These are phyloP conservation scores for Protomyces arabidopsidicola DNA, from an alignment of 1,139 yeast species.

Conservation along the genomic window DNA sequence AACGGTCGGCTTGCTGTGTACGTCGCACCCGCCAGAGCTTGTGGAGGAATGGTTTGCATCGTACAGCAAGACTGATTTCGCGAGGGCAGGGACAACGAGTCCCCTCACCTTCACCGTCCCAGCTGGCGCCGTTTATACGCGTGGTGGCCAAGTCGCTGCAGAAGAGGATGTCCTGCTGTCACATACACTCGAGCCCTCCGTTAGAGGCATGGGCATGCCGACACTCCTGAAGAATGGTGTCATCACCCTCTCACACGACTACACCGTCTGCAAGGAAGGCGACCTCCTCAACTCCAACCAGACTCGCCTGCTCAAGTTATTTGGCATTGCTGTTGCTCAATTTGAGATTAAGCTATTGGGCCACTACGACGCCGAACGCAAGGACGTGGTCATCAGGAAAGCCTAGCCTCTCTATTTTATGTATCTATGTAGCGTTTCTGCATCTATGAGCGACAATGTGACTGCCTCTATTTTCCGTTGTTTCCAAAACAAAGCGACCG, in stretches of 20 bases:
- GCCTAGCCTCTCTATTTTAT: neutral
- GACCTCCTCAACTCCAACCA: slow-evolving; percentile 82
- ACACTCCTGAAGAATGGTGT: slow-evolving; percentile 87
- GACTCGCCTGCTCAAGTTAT: slow-evolving; percentile 85
- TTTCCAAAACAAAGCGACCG: neutral
- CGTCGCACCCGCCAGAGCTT: slow-evolving; percentile 77
- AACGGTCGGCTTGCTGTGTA: slow-evolving; percentile 79
- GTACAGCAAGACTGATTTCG: slow-evolving; percentile 73
- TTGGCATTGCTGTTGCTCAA: slow-evolving; percentile 90
- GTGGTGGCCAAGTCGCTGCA: slow-evolving; percentile 85
- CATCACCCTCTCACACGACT: slow-evolving; percentile 68
- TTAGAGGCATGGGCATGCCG: slow-evolving; percentile 86
- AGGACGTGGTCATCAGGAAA: slow-evolving; percentile 8
- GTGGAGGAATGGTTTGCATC: slow-evolving; percentile 80
- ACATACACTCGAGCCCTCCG: slow-evolving; percentile 87
- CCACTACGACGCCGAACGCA: slow-evolving; percentile 15
- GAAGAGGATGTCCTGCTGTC: slow-evolving; percentile 97
- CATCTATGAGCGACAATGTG: neutral
- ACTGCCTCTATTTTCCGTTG: neutral
- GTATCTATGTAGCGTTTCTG: neutral
- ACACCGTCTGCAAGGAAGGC: slow-evolving; percentile 73
- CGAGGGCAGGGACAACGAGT: slow-evolving; percentile 80
- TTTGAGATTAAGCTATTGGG: slow-evolving; percentile 73
- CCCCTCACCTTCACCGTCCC: slow-evolving; percentile 83
- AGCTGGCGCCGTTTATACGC: slow-evolving; percentile 82